These are phyloP conservation scores for Xylariaceae sp. DNA, from an alignment of 2,329 filamentous ascomycete genomes.

Conservation along the genomic window DNA sequence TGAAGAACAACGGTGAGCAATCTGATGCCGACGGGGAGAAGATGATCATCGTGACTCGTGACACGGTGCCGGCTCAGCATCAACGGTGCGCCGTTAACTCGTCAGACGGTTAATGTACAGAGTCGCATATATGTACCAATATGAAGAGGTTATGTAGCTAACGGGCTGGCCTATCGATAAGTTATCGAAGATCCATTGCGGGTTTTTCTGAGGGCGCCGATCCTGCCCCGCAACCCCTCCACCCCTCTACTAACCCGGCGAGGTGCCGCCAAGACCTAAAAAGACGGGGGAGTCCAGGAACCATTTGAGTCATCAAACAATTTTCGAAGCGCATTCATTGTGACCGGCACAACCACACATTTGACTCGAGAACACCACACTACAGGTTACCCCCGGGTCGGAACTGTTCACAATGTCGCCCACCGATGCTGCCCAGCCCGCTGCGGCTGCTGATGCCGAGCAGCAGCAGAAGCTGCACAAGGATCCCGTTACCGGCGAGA, in stretches of 20 bases:
- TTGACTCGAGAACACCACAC: neutral
- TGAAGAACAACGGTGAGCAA: neutral
- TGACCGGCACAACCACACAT: neutral
- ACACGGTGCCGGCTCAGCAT: neutral
- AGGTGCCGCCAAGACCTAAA: neutral
- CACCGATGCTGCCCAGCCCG: slow-evolving; percentile 9
- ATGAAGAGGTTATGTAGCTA: neutral
- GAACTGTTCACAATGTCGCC: slow-evolving; percentile 12
- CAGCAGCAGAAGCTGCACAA: slow-evolving; percentile 69
- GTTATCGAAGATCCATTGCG: neutral
- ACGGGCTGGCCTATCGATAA: slow-evolving; percentile 3
- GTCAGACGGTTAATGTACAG: neutral
- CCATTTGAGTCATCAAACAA: slow-evolving; percentile 4
- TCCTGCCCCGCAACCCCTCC: slow-evolving; percentile 10
- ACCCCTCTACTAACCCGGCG: slow-evolving; percentile 1
- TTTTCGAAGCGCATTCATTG: neutral
- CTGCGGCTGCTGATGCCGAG: slow-evolving; percentile 33
- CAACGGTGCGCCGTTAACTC: neutral
- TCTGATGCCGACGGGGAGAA: neutral
- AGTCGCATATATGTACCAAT: neutral
- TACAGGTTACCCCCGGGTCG: neutral
- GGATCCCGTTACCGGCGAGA: slow-evolving; percentile 91
- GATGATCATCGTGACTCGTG: neutral
- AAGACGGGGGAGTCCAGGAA: neutral
- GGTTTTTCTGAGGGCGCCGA: slow-evolving; percentile 1